phyloP scores from a whole-genome alignment of 768 basidiomycete genomes.

The Sporobolomyces phaffii region DNA sequence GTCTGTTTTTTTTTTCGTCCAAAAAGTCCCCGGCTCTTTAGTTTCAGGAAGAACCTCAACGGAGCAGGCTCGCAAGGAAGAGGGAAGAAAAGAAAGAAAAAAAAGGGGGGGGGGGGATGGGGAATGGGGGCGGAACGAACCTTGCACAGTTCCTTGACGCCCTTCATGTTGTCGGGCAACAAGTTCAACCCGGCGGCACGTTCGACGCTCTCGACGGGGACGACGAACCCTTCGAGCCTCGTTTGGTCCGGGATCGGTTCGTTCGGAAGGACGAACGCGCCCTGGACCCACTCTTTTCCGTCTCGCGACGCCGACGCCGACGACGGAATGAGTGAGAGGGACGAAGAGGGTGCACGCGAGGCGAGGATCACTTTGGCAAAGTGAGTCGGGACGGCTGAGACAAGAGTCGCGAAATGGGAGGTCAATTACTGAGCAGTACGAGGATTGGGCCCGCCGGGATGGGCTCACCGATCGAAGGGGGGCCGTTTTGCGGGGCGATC shows the following conservation, averaged over 20 bases:
- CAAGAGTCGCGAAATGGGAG: background rate
- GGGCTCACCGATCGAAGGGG: conserved; percentile 32
- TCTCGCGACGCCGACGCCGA: background rate
- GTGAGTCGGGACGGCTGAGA: conserved; percentile 82
- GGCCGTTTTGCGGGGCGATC: conserved; percentile 56
- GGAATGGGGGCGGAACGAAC: no score
- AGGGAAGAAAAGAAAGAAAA: background rate
- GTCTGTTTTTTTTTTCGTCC: no score
- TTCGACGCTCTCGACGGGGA: conserved; percentile 89
- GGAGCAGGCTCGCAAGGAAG: no score
- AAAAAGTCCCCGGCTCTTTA: no score
- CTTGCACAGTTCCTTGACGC: conserved; percentile 74
- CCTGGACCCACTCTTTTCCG: conserved; percentile 65
- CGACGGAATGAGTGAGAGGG: background rate
- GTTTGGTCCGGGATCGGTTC: conserved; percentile 80
- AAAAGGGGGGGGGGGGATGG: background rate
- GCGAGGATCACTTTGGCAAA: conserved; percentile 93
- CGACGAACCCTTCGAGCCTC: conserved; percentile 69
- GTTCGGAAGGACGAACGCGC: conserved; percentile 94
- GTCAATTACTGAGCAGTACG: background rate
- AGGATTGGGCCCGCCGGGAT: no score
- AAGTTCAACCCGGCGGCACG: conserved; percentile 73
- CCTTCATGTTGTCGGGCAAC: conserved; percentile 76
- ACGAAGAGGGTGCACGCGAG: conserved; percentile 54
- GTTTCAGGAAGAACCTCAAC: no score